Evolutionary conservation across 108 stramenopile genomes (phyloP), one percentile per base, ranked within the genome.

Genomic region (Bacterosira constricta): DNA sequence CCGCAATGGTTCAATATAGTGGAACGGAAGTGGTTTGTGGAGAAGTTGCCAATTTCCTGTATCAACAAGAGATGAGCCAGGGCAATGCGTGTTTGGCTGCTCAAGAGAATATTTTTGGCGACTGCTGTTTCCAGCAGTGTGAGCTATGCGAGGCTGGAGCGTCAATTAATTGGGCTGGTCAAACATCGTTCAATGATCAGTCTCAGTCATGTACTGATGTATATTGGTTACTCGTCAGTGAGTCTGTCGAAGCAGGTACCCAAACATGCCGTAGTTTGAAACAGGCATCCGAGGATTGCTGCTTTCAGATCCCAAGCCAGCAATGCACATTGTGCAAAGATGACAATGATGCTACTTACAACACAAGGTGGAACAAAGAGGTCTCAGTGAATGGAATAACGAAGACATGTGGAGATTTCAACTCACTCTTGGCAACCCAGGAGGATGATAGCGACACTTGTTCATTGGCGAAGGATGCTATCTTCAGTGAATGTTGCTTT

Each of bases 351-450:
- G 65, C 71, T 9, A 79, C 77, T 15, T 79, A 79, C 45, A 79
- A 79, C 47, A 71, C 70, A 18, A 51, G 77, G 45, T 79, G 77
- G 77, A 79, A 71, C 39, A 70, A 62, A 34, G 69, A 79, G 38
- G 70, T 71, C 25, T 66, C 60, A 23, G 77, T 79, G 6, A 69
- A 69, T 46, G 77, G 77, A 10, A 46, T 79, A 21, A 71, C 64
- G 12, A 79, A 60, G 35, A 71, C 77, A 54, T 79, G 77, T 46
- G 77, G 77, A n/a, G 70, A 79, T 18, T 79, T 79, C 59, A 79
- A 79, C 31, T 61, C 77, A 50, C 77, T 79, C 26, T 66, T 79
- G 47, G 63, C 68, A 25, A 79, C 77, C 21, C 69, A 79, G 66
- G 77, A 79, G 47, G 50, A 50, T 3, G 77, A 71, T 27, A 79